Base-by-base conservation (phyloP, 208 protist genomes). In the Blastocrithidia nonstop region DNA sequence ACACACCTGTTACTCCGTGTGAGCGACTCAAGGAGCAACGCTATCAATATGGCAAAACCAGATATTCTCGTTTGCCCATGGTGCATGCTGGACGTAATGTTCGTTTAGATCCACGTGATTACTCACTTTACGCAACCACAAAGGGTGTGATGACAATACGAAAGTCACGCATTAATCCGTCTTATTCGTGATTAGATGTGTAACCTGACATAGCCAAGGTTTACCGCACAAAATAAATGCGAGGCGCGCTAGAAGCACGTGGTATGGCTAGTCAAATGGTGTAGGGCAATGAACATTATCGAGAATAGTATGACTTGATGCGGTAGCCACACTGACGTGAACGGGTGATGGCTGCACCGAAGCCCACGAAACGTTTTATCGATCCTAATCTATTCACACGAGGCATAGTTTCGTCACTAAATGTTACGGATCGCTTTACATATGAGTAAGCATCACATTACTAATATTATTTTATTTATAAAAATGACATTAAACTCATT, bases 201-300 rank as follows among this genome's bases (percentile, higher is more conserved):
- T 76, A 91, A 54, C 73, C 76, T 3, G 81, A 91, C 45, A 85
- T 91, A 48, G 73, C 87, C 37, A 87, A 87, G 53, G 64, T 85
- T n/a, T 57, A 55, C 42, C 71, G 76, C 40, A 66, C 59, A 20
- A 52, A 46, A 11, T 42, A 66, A 33, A 74, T 91, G 73, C 75
- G 76, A 25, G 28, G 40, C 3, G 70, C 66, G 4, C 57, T 87
- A 32, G 16, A 17, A 45, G 42, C 19, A 19, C 68, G 71, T 8
- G 73, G 64, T 6, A 49, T 52, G 62, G 65, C 66, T 6, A 78
- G 69, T 27, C 38, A 40, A 45, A 60, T 83, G 61, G 54, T 74
- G 1, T 20, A 19, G 6, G 22, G 19, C 19, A 85, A 87, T 54
- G 6, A 31, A 22, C 36, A 64, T 45, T 86, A 87, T 60, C 38